Base-by-base conservation (phyloP, 257 asterid genomes). In the Plantago major region DNA sequence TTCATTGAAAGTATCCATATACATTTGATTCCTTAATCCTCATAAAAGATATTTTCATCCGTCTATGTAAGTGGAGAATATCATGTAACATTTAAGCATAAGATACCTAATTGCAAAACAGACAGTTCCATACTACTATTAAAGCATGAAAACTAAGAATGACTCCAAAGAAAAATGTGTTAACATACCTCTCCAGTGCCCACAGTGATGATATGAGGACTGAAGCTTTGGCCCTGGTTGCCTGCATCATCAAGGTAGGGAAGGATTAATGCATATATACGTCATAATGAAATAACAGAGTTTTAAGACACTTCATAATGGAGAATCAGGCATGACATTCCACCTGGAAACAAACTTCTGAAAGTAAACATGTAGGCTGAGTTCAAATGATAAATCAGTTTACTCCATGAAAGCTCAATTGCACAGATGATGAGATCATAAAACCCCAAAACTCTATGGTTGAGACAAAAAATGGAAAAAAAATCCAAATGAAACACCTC, bases 121-220 rank as follows among this genome's bases (percentile, higher is more conserved):
- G 43, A 18, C 9, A 56, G 58, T 22, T 49, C 7, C 28, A 42
- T 28, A 7, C 13, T 13, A 46, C 7, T 8, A 66, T 13, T 14
- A 42, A 37, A 42, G 14, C 45, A 30, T 18, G 19, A 38, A 46
- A 22, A 48, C 55, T 19, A 53, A 9, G 13, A 26, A 56, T 44
- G 50, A 33, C 8, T 4, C 8, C 7, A 33, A 33, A 33, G 40
- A 30, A n/a, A 15, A 19, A 9, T 11, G 56, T 19, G 45, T 45
- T 53, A 15, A 62, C 82, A 70, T 83, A 83, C 89, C 49, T 83
- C 89, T 68, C 89, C 89, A 45, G 84, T 71, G 63, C 78, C 68
- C 62, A 80, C 86, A n/a, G 62, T 60, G 51, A 83, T 73, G 58
- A 83, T 70, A 53, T 83, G 82, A 46, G 84, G 84, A 13, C 73